Evolutionary conservation across 805 yeast genomes (phyloP), one percentile per base, ranked within the genome.

Genomic region (Saturnispora gosingensis): DNA sequence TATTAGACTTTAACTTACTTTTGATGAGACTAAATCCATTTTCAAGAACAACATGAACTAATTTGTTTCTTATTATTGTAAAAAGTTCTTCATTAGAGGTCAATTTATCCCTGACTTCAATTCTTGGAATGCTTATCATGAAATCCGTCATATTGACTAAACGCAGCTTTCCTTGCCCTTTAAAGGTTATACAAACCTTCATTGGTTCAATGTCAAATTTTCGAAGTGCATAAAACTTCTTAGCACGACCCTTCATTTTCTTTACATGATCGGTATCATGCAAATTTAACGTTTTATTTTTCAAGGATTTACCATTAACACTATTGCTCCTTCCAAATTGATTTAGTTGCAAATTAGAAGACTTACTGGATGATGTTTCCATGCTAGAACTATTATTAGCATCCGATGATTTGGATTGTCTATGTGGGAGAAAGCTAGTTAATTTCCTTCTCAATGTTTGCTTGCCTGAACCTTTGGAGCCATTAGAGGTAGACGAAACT

Each of bases 1-100:
- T 50, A 6, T 35, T 27, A 4, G 22, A 16, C 30, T 45, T 74
- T 52, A 91, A 68, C 66, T 87, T 88, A 64, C 88, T 88, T 18
- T 87, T 83, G 27, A 90, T 66, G 46, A 91, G 77, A 53, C 85
- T 82, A 3, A 95, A 96, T 0, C 95, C 75, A 58, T 85, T 86
- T 44, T 70, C 72, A 50, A 85, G 57, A 11, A 84, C 68, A 3
- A 80, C 71, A 58, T 74, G 78, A 43, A 82, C 66, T 15, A 84
- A 58, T 32, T 80, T 81, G 58, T 80, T 83, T 63, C 82, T 80
- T 49, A 90, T 62, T 30, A 77, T 73, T 58, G 76, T 63, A 6
- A 84, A 71, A 28, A 90, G 69, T 56, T 90, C 97, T 50, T 82
- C 74, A 48, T 78, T 73, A 1, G 95, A 82, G 83, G 93, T 82